Evolutionary conservation across 2,329 filamentous ascomycete genomes (phyloP).

Genomic region (Clonostachys solani): DNA sequence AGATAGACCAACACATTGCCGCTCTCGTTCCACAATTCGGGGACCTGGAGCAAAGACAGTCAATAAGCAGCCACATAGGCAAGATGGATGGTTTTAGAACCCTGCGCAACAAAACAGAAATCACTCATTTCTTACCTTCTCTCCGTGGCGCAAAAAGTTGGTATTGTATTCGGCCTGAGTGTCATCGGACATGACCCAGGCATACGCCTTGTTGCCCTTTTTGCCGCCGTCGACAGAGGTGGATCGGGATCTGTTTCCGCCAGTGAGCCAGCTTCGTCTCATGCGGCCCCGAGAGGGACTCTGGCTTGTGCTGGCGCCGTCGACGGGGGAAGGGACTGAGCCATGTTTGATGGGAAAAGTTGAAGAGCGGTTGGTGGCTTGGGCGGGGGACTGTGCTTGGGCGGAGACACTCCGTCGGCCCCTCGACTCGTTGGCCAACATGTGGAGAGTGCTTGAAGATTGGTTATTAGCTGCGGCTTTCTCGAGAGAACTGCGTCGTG

Average conservation of each 20-base stretch:
- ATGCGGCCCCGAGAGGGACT: constrained; percentile 39
- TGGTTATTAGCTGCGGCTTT: constrained; percentile 14
- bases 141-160: constrained; percentile 42
- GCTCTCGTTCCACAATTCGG: constrained; percentile 61
- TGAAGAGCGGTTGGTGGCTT: neutral
- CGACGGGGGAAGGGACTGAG: constrained; percentile 10
- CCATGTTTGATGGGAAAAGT: constrained; percentile 10
- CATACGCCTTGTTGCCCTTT: constrained; percentile 16
- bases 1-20: constrained; percentile 56
- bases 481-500: constrained; percentile 25
- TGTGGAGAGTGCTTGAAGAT: constrained; percentile 2
- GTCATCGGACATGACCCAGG: constrained; percentile 54
- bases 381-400: constrained; percentile 26
- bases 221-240: constrained; percentile 32
- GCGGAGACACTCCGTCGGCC: constrained; percentile 42
- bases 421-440: constrained; percentile 21
- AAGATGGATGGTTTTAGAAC: constrained; percentile 1
- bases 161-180: constrained; percentile 52
- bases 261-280: constrained; percentile 51
- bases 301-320: constrained; percentile 28
- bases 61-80: too few species aligned
- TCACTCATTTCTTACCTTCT: constrained; percentile 38
- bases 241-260: constrained; percentile 42
- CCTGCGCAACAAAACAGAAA: neutral
- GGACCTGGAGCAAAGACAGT: constrained; percentile 36